Evolutionary conservation across 495 filamentous ascomycete genomes (phyloP).

Genomic region (Tricharina praecox): DNA sequence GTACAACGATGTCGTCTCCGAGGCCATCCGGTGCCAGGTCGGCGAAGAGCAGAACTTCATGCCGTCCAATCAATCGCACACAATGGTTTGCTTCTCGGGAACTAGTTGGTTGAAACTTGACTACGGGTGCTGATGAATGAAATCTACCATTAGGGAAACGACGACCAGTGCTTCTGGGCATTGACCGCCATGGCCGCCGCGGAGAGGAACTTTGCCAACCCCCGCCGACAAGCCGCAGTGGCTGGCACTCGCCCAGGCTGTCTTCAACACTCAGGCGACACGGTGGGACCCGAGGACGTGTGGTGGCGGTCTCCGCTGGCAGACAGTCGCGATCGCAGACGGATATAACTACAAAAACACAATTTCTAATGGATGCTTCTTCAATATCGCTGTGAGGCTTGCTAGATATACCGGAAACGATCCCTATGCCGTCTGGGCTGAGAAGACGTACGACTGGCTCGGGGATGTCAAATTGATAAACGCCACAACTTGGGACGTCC

Average conservation of each 20-base stretch:
- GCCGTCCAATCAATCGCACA: conserved; percentile 64
- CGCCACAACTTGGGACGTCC: conserved; percentile 39
- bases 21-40: conserved; percentile 55
- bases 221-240: conserved; percentile 45
- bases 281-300: conserved; percentile 47
- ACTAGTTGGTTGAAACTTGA: neutral
- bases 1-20: conserved; percentile 52
- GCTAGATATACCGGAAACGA: conserved; percentile 55
- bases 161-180: conserved; percentile 75
- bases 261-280: conserved; percentile 54
- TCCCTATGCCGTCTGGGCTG: conserved; percentile 55
- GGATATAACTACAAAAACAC: conserved; percentile 61
- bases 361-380: conserved; percentile 49
- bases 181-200: conserved; percentile 68
- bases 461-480: conserved; percentile 34
- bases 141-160: conserved; percentile 52
- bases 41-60: conserved; percentile 53
- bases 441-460: conserved; percentile 53
- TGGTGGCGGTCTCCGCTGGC: conserved; percentile 67
- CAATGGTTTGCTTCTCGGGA: conserved; percentile 17
- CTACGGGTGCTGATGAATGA: neutral
- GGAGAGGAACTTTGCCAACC: conserved; percentile 57
- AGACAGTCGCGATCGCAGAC: conserved; percentile 62
- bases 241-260: conserved; percentile 62
- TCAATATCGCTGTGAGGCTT: conserved; percentile 53